Conservation (phyloP, 2,329 filamentous ascomycete genomes). For the Cladosporium sp. region DNA sequence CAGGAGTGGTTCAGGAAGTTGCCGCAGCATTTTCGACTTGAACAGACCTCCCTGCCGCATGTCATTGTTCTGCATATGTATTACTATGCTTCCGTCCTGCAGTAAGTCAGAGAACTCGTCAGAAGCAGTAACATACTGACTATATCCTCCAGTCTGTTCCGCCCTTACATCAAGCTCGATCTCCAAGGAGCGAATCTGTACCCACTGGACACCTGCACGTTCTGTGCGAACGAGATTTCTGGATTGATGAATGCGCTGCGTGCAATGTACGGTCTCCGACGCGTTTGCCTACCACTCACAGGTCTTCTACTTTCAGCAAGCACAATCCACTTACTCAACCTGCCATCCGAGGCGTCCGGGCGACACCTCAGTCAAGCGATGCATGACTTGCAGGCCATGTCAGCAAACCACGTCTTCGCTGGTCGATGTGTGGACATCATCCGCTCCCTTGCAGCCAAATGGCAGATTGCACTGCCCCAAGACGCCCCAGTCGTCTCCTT, state of each 20-base stretch:
- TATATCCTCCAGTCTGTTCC: slow-evolving; percentile 63
- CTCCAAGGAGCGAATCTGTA: slow-evolving; percentile 52
- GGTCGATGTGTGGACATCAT: slow-evolving; percentile 39
- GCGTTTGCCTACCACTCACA: slow-evolving; percentile 34
- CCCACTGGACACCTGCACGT: slow-evolving; percentile 60
- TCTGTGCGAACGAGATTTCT: slow-evolving; percentile 40
- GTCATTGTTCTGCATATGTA: slow-evolving; percentile 56
- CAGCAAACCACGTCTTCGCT: slow-evolving; percentile 39
- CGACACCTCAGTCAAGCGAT: slow-evolving; percentile 37
- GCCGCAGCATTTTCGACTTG: slow-evolving; percentile 57
- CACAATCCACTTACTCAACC: slow-evolving; percentile 41
- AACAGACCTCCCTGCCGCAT: slow-evolving; percentile 65
- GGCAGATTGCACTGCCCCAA: slow-evolving; percentile 39
- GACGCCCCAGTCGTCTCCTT: slow-evolving; percentile 25
- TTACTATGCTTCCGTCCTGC: slow-evolving; percentile 35
- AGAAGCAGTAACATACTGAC: slow-evolving; percentile 7
- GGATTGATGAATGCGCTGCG: slow-evolving; percentile 38
- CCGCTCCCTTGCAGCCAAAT: slow-evolving; percentile 36
- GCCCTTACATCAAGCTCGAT: slow-evolving; percentile 63
- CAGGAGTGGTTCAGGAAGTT: slow-evolving; percentile 65
- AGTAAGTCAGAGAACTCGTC: slow-evolving; percentile 47
- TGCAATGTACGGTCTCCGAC: slow-evolving; percentile 38
- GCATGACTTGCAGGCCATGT: slow-evolving; percentile 37
- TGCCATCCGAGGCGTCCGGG: slow-evolving; percentile 32
- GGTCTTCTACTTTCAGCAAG: slow-evolving; percentile 37